Base-by-base conservation (phyloP, 176 grass and related monocot genomes). In the Paspalum notatum region DNA sequence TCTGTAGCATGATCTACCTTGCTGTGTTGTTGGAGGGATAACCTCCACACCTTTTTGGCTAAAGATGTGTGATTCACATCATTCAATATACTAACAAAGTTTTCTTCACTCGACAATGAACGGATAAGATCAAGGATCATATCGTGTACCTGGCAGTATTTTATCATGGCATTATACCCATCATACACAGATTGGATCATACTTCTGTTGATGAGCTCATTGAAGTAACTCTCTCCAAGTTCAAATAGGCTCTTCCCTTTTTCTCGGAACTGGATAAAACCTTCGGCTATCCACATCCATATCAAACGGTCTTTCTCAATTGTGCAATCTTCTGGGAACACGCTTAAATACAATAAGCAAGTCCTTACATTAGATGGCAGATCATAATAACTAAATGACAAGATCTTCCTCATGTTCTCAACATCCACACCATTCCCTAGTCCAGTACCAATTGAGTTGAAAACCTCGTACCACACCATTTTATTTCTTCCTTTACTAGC, bases 341-440 rank as follows among this genome's bases (percentile, higher is more conserved):
- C 13, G 47, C 67, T 70, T 70, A 70, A 26, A 70, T 70, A 70
- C 8, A 70, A 7, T 25, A 70, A 26, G 43, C 67, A 70, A 16
- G 22, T 26, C 67, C 12, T 1, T 14, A 69, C 21, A 48, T 48
- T 21, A 3, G 13, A 26, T 70, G 21, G 12, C 21, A 69, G 42
- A 26, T 48, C 3, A 48, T 16, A 48, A 8, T 46, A 68, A 42
- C 66, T 47, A 7, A 8, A 46, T 24, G 22, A 21, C 3, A 74
- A 54, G 59, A 72, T 59, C 68, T 72, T 82, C 12, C 67, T 61
- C 66, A 71, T 82, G 48, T 72, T 82, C 12, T 82, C 18, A 0
- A 50, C 17, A 49, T 60, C 54, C 21, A 10, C 7, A 22, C 22
- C 48, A 15, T 61, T 7, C 56, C 46, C 55, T 1, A 47, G 20